A percentile compares a stretch with the other conserved stretches of the same genome.
Evolutionary conservation across 1,139 yeast genomes (phyloP).

Genomic region (Suhomyces bribrorum): DNA sequence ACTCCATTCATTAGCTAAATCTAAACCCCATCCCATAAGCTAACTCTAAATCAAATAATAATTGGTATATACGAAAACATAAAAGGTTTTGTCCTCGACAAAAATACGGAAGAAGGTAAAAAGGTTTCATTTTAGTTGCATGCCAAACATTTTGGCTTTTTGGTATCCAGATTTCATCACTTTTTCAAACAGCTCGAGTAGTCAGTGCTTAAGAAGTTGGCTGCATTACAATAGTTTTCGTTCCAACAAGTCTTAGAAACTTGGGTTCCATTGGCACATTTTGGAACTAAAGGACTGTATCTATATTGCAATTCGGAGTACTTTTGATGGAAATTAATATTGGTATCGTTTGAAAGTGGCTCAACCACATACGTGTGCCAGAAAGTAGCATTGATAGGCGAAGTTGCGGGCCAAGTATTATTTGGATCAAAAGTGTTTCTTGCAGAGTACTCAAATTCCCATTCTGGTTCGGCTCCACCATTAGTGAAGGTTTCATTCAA

Average conservation of each 20-base stretch:
- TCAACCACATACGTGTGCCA: constrained; percentile 49
- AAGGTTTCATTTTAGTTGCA: not conserved
- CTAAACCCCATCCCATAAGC: too few species aligned
- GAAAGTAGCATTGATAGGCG: constrained; percentile 61
- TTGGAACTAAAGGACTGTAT: constrained; percentile 50
- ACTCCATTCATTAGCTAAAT: too few species aligned
- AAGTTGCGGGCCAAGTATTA: constrained; percentile 47
- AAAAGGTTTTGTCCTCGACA: not conserved
- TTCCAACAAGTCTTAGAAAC: constrained; percentile 38
- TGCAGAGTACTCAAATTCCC: constrained; percentile 58
- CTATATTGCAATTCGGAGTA: constrained; percentile 53
- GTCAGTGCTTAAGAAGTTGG: constrained; percentile 21
- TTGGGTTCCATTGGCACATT: constrained; percentile 39
- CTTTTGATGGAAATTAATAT: constrained; percentile 45
- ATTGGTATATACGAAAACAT: too few species aligned
- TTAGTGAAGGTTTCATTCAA: constrained; percentile 53
- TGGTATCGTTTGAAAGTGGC: constrained; percentile 34
- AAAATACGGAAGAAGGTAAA: not conserved
- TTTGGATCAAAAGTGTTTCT: constrained; percentile 51
- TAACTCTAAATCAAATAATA: too few species aligned
- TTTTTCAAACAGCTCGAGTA: constrained; percentile 15
- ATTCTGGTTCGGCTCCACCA: constrained; percentile 51
- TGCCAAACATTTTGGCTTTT: not conserved
- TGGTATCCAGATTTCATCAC: not conserved
- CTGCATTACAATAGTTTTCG: constrained; percentile 46